Evolutionary conservation across 768 basidiomycete genomes (phyloP).

Genomic region (Krasilnikovozyma curviuscula): DNA sequence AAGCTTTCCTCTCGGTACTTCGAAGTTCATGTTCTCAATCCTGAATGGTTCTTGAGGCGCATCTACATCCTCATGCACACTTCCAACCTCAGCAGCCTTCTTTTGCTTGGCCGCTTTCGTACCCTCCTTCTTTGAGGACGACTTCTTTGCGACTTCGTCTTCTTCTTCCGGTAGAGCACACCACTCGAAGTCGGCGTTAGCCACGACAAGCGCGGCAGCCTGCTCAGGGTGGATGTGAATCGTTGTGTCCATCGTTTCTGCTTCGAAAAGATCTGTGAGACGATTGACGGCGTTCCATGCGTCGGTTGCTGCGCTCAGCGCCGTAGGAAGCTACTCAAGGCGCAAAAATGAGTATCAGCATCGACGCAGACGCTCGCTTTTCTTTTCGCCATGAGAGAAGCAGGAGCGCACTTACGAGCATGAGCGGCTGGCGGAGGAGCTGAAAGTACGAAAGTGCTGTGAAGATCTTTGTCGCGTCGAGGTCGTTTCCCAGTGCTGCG

Average conservation of each 20-base stretch:
- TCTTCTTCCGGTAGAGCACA: slow-evolving; percentile 41
- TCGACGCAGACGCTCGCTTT: neutral
- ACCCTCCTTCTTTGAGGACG: slow-evolving; percentile 28
- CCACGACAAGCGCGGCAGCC: slow-evolving; percentile 44
- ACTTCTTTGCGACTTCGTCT: slow-evolving; percentile 20
- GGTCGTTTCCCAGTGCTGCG: slow-evolving; percentile 28
- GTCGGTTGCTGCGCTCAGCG: slow-evolving; percentile 54
- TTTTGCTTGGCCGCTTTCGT: too few relatives aligned
- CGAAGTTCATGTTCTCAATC: too few relatives aligned
- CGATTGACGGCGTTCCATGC: slow-evolving; percentile 62
- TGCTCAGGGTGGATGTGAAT: slow-evolving; percentile 38
- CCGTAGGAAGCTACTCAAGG: slow-evolving; percentile 38
- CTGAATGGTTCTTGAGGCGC: too few relatives aligned
- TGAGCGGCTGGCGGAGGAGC: slow-evolving; percentile 58
- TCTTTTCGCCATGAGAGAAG: neutral
- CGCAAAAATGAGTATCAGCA: neutral
- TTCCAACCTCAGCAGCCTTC: too few relatives aligned
- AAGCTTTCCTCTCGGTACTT: too few relatives aligned
- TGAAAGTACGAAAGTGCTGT: slow-evolving; percentile 71
- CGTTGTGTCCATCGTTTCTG: slow-evolving; percentile 49
- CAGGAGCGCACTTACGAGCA: slow-evolving; percentile 43
- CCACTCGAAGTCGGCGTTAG: slow-evolving; percentile 65
- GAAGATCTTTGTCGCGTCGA: slow-evolving; percentile 57
- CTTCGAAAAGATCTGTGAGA: slow-evolving; percentile 60
- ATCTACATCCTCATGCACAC: too few relatives aligned